Conservation (phyloP, 2,329 filamentous ascomycete species). For the Fusarium sarcochroum region DNA sequence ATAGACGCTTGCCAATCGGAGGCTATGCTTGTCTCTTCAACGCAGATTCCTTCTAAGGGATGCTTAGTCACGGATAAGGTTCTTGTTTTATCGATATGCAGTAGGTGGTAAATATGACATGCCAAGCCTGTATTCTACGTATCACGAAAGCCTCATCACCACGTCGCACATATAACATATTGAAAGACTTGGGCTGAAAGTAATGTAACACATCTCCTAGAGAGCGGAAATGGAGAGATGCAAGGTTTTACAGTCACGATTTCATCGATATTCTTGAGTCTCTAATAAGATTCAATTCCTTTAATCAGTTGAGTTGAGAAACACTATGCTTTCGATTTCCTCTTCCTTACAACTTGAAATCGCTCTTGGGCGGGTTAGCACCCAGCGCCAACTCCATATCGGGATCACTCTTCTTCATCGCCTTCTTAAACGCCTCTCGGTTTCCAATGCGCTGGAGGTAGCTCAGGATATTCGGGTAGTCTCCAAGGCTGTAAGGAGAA, state of each 20-base stretch:
- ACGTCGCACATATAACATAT: no score
- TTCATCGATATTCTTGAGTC: no score
- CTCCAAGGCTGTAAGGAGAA: conserved; percentile 57
- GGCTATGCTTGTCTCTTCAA: not conserved
- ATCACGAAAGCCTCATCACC: no score
- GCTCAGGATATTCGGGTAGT: conserved; percentile 59
- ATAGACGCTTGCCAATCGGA: not conserved
- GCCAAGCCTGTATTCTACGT: no score
- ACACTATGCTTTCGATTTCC: rapidly evolving
- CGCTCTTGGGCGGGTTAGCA: conserved; percentile 35
- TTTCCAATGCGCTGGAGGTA: conserved; percentile 62
- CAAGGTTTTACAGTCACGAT: no score
- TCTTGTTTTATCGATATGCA: no score
- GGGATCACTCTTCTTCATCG: conserved; percentile 65
- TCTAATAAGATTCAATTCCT: not conserved
- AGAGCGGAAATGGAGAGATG: no score
- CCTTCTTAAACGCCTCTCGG: conserved; percentile 62
- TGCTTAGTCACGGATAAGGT: no score
- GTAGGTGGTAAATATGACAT: no score
- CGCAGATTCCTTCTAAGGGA: not conserved
- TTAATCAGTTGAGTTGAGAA: not conserved
- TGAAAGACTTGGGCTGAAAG: no score
- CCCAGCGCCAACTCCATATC: conserved; percentile 55
- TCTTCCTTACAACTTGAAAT: conserved; percentile 10
- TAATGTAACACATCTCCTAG: no score